Evolutionary conservation across 257 asterid genomes (phyloP), one percentile per base, ranked within the genome.

Genomic region (Salvia miltiorrhiza): DNA sequence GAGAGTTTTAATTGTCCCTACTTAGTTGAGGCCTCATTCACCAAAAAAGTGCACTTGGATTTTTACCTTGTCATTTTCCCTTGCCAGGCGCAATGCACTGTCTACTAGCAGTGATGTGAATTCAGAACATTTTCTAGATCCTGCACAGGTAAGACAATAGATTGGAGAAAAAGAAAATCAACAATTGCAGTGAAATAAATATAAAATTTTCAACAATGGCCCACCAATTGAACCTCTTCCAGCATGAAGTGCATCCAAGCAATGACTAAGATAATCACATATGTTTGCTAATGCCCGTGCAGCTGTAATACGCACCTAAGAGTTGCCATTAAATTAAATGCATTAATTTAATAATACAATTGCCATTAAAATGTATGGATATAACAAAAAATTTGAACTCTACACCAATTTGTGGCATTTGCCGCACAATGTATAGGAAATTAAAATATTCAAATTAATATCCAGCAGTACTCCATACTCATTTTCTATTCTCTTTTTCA

Each of bases 221-320:
- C 73, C 76, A 82, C 86, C 81, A 49, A 64, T 73, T 59, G 70
- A 76, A 81, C 84, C 83, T 17, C 59, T 82, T 65, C 77, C 86
- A 76, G 81, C 77, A 63, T 70, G 80, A 65, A 77, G 80, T 75
- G 76, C 76, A 76, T 81, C 80, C 74, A 83, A 77, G 83, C 76
- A 79, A 74, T 85, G 89, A 37, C 90, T 79, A 69, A 93, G 84
- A 69, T 96, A 85, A 80, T 88, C 96, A 75, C 96, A 86, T 59
- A 90, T 88, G 75, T 93, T 93, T n/a, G 98, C 98, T 67, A 90
- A 78, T 72, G 98, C 95, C 98, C 98, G 90, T 7, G 98, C 90
- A 60, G 98, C 92, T 55, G 96, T 82, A 72, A 90, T 88, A 59
- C 98, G 96, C 24, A 93, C 97, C 98, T 93, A 87, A 76, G 77